These are phyloP conservation scores for Candida golubevii DNA, from an alignment of 805 yeast species.

Conservation along the genomic window DNA sequence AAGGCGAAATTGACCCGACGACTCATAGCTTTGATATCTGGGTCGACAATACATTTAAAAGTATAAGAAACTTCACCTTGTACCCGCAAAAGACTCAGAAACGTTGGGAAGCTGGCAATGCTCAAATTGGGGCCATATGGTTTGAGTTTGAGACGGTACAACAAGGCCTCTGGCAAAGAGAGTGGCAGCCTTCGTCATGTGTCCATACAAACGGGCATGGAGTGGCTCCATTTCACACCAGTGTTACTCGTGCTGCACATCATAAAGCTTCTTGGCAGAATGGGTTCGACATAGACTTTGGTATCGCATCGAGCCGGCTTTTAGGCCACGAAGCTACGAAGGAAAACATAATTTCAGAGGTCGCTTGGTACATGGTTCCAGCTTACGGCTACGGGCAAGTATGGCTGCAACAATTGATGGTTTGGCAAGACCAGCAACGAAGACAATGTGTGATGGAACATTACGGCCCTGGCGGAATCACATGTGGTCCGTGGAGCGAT, in stretches of 20 bases:
- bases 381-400: constrained; percentile 4
- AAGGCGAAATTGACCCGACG: too few species aligned
- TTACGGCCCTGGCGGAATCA: background rate
- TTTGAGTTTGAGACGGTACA: background rate
- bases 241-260: background rate
- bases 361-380: background rate
- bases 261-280: background rate
- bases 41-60: too few species aligned
- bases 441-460: background rate
- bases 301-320: background rate
- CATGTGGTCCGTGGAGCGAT: constrained; percentile 5
- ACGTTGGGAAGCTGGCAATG: background rate
- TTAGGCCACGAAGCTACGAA: background rate
- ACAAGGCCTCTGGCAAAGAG: background rate
- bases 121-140: background rate
- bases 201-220: background rate
- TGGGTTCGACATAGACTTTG: background rate
- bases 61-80: too few species aligned
- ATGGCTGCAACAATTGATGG: constrained; percentile 8
- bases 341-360: background rate
- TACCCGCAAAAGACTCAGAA: too few species aligned
- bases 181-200: constrained; percentile 3
- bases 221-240: background rate
- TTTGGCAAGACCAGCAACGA: constrained; percentile 7
- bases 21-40: too few species aligned